phyloP scores from a whole-genome alignment of 257 asterid species.

The Petrea volubilis region DNA sequence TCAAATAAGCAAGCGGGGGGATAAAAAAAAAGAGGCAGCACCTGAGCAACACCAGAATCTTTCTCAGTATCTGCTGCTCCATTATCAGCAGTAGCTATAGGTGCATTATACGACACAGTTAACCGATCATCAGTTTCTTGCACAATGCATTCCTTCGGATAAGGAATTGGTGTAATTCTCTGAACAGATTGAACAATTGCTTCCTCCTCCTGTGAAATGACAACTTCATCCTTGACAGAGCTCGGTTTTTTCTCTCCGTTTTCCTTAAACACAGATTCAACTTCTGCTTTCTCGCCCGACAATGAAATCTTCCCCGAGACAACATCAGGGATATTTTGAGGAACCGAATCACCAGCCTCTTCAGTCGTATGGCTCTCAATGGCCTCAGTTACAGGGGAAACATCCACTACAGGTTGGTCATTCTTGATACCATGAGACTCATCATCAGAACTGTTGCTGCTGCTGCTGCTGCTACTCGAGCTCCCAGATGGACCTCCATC shows the following conservation, averaged over 20 bases:
- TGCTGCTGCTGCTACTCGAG: conserved; percentile 36
- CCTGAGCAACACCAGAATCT: conserved; percentile 50
- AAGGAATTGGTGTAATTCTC: conserved; percentile 14
- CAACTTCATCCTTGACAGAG: conserved; percentile 18
- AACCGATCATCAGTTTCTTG: conserved; percentile 35
- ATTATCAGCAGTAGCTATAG: conserved; percentile 27
- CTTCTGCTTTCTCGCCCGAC: conserved; percentile 20
- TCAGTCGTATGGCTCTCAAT: background rate
- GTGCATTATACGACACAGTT: conserved; percentile 22
- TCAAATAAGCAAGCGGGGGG: background rate
- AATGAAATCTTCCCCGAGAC: conserved; percentile 20
- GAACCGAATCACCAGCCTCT: conserved; percentile 27
- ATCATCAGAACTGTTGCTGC: conserved; percentile 46
- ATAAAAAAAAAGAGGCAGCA: conserved; percentile 8
- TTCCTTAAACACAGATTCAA: conserved; percentile 18
- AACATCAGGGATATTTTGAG: conserved; percentile 16
- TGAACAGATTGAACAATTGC: conserved; percentile 17
- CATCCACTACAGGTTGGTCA: conserved; percentile 23
- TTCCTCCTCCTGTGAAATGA: conserved; percentile 18
- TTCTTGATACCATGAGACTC: conserved; percentile 34
- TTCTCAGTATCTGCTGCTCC: conserved; percentile 30
- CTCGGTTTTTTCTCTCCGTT: conserved; percentile 29
- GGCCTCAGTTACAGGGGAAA: conserved; percentile 25
- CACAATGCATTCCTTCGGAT: conserved; percentile 15
- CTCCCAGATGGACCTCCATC: conserved; percentile 40